phyloP scores from a whole-genome alignment of 768 basidiomycete species.

The Hemileccinum impolitum region DNA sequence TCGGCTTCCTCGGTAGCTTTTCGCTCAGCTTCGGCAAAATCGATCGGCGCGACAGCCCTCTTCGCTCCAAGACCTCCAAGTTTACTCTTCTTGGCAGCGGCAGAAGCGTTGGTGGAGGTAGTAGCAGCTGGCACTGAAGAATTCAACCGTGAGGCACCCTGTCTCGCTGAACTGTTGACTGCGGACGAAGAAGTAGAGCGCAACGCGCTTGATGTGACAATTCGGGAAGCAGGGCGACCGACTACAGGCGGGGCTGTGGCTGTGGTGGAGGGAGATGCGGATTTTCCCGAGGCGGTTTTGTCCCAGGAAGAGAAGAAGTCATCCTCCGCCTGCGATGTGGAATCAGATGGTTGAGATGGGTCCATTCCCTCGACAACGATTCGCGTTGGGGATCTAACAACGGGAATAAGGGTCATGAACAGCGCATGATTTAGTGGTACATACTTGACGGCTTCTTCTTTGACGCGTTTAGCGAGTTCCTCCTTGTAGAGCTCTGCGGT shows the following conservation, averaged over 20 bases:
- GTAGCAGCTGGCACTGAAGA: slow-evolving; percentile 37
- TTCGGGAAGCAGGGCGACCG: slow-evolving; percentile 56
- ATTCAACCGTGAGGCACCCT: slow-evolving; percentile 41
- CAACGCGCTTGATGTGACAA: slow-evolving; percentile 61
- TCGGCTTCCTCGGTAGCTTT: slow-evolving; percentile 92
- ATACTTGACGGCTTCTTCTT: slow-evolving; percentile 69
- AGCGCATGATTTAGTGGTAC: slow-evolving; percentile 18
- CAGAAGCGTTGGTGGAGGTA: slow-evolving; percentile 28
- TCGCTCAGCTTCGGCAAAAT: slow-evolving; percentile 93
- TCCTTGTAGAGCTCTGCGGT: slow-evolving; percentile 90
- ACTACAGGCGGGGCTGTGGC: slow-evolving; percentile 54
- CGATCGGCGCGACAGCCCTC: slow-evolving; percentile 74
- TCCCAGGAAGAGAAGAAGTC: slow-evolving; percentile 99
- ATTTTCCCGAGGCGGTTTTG: slow-evolving; percentile 63
- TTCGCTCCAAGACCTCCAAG: slow-evolving; percentile 83
- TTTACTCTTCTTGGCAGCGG: slow-evolving; percentile 58
- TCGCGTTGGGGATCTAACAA: slow-evolving; percentile 65
- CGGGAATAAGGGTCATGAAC: background rate
- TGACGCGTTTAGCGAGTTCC: slow-evolving; percentile 76
- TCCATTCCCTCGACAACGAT: slow-evolving; percentile 84
- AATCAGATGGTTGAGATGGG: slow-evolving; percentile 35
- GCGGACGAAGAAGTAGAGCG: slow-evolving; percentile 44
- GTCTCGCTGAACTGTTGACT: slow-evolving; percentile 32
- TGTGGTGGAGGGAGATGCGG: slow-evolving; percentile 49
- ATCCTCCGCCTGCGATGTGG: slow-evolving; percentile 58